Evolutionary conservation across 169 alveolate species (phyloP).

Genomic region (Plasmodium knowlesi): DNA sequence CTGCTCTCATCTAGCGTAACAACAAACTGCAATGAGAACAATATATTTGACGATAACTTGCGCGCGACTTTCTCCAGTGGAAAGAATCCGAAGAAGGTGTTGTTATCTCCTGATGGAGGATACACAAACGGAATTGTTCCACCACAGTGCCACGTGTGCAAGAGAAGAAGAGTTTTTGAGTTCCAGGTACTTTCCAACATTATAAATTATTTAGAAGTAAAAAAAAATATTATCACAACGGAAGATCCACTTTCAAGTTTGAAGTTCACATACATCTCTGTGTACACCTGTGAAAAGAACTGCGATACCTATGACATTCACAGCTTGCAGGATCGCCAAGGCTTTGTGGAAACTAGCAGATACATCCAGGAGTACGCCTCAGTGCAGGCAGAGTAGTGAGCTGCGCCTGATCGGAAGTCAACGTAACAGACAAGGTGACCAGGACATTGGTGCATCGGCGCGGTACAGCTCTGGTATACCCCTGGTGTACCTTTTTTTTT

Average conservation of each 20-base stretch:
- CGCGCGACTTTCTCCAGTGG: background rate
- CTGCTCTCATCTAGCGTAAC: background rate
- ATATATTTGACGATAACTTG: background rate
- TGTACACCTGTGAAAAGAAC: constrained; percentile 54
- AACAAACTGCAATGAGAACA: constrained; percentile 3
- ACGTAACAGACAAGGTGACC: background rate
- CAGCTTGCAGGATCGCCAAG: background rate
- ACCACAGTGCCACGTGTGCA: constrained; percentile 46
- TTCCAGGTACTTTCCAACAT: constrained; percentile 41
- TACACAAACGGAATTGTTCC: background rate
- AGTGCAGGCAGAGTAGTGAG: constrained; percentile 38
- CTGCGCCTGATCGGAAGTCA: background rate
- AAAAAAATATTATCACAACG: background rate
- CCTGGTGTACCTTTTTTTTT: background rate
- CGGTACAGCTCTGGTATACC: background rate
- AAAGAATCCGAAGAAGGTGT: background rate
- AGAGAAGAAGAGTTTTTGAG: constrained; percentile 33
- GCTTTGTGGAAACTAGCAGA: background rate
- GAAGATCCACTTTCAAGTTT: background rate
- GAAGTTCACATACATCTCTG: background rate
- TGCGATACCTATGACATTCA: constrained; percentile 36
- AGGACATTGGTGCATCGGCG: background rate
- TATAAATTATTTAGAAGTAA: constrained; percentile 25
- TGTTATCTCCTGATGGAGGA: background rate
- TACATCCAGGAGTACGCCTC: constrained; percentile 62